Conservation (phyloP, 192 early-diverging fungal species). For the Coemansia interrupta region DNA sequence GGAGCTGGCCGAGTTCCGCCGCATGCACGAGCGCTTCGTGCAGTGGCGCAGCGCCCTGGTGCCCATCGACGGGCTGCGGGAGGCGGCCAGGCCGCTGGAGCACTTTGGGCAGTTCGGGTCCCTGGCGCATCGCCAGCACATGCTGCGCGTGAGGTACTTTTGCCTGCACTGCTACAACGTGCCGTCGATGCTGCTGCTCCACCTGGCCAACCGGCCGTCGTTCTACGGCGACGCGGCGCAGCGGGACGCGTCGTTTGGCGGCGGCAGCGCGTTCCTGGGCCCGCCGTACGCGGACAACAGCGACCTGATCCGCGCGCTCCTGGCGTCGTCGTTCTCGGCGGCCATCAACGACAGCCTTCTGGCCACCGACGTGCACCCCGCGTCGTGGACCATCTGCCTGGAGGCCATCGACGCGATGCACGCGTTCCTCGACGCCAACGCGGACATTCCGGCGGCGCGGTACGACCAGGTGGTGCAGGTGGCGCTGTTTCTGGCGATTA, state of each 20-base stretch:
- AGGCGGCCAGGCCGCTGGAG: neutral
- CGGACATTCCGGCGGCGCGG: conserved; percentile 31
- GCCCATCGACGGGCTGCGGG: conserved; percentile 7
- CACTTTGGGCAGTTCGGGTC: conserved; percentile 27
- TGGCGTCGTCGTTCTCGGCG: conserved; percentile 23
- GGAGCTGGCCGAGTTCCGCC: conserved; percentile 27
- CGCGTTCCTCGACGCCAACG: conserved; percentile 21
- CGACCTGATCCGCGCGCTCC: conserved; percentile 26
- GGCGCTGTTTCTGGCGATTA: conserved; percentile 32
- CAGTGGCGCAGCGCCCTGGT: conserved; percentile 23
- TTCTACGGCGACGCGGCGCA: conserved; percentile 15
- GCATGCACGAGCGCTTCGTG: conserved; percentile 12
- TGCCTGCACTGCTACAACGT: conserved; percentile 29
- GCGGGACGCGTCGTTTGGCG: neutral
- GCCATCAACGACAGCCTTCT: conserved; percentile 27
- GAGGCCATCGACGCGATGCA: conserved; percentile 23
- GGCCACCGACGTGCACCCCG: conserved; percentile 32
- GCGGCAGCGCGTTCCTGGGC: neutral
- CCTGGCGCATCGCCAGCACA: conserved; percentile 18
- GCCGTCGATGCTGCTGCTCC: conserved; percentile 20
- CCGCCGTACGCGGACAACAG: conserved; percentile 18
- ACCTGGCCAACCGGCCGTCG: conserved; percentile 40
- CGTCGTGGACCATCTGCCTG: conserved; percentile 40
- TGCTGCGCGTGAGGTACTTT: conserved; percentile 37
- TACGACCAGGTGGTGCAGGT: conserved; percentile 44